Conservation (phyloP, 2,329 filamentous ascomycete species). For the Nemania diffusa region DNA sequence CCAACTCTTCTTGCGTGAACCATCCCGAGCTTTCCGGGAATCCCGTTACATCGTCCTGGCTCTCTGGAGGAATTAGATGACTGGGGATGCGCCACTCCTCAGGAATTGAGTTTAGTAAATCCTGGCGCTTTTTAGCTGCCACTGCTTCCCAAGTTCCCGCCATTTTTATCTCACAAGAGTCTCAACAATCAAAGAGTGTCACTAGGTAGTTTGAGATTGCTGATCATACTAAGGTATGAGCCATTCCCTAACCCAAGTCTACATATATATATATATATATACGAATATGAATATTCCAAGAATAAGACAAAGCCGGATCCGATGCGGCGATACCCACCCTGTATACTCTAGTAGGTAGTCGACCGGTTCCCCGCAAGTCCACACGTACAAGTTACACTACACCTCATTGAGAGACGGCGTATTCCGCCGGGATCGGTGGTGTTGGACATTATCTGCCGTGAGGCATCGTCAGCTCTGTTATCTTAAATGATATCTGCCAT, state of each 20-base stretch:
- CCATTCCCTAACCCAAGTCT: not conserved
- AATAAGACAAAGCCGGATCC: not conserved
- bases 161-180: slow-evolving; percentile 33
- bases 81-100: slow-evolving; percentile 66
- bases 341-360: no score
- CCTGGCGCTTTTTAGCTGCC: slow-evolving; percentile 56
- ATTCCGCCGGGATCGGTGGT: slow-evolving; percentile 14
- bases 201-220: not conserved
- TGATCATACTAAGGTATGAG: not conserved
- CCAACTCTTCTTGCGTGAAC: slow-evolving; percentile 60
- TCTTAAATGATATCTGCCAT: not conserved
- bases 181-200: not conserved
- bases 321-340: slow-evolving; percentile 1
- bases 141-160: slow-evolving; percentile 54
- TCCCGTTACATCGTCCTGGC: slow-evolving; percentile 64
- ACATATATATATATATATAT: not conserved
- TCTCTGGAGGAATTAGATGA: slow-evolving; percentile 62
- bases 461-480: slow-evolving; percentile 5
- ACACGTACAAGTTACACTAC: not conserved
- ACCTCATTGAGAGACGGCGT: not conserved
- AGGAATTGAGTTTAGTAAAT: slow-evolving; percentile 62
- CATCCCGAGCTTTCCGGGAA: slow-evolving; percentile 69
- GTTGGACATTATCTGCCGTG: not conserved
- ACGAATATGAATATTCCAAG: not conserved
- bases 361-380: slow-evolving; percentile 21